Conservation (phyloP, 176 grass and related monocot genomes). For the Carex cristatella region DNA sequence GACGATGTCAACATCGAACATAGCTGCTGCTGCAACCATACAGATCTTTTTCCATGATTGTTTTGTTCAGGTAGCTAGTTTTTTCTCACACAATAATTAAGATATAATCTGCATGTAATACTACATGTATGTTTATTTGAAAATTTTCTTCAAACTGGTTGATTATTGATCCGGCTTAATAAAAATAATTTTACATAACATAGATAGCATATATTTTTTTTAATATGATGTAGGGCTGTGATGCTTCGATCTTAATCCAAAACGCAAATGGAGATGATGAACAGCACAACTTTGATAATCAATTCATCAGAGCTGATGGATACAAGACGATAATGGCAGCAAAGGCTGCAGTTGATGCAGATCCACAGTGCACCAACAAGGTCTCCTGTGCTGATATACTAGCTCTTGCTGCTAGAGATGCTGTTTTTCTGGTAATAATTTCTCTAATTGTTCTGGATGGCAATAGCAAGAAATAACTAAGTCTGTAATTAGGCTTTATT, state of each 20-base stretch:
- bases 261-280: slow-evolving; percentile 40
- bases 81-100: neutral
- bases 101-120: neutral
- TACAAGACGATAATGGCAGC: slow-evolving; percentile 49
- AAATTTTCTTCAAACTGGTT: neutral
- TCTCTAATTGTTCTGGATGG: neutral
- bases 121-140: neutral
- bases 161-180: neutral
- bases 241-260: slow-evolving; percentile 60
- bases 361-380: slow-evolving; percentile 35
- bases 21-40: slow-evolving; percentile 12
- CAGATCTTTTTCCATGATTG: slow-evolving; percentile 25
- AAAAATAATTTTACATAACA: neutral
- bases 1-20: slow-evolving; percentile 39
- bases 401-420: slow-evolving; percentile 61
- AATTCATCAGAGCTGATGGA: slow-evolving; percentile 52
- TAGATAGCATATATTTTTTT: neutral
- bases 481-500: neutral
- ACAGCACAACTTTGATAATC: slow-evolving; percentile 51
- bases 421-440: slow-evolving; percentile 46
- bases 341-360: slow-evolving; percentile 60
- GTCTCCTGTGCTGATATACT: slow-evolving; percentile 77
- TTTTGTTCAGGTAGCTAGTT: slow-evolving; percentile 11
- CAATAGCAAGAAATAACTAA: neutral
- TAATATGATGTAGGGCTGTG: slow-evolving; percentile 49